phyloP scores from a whole-genome alignment of 441 rosid genomes.

The Corymbia citriodora region DNA sequence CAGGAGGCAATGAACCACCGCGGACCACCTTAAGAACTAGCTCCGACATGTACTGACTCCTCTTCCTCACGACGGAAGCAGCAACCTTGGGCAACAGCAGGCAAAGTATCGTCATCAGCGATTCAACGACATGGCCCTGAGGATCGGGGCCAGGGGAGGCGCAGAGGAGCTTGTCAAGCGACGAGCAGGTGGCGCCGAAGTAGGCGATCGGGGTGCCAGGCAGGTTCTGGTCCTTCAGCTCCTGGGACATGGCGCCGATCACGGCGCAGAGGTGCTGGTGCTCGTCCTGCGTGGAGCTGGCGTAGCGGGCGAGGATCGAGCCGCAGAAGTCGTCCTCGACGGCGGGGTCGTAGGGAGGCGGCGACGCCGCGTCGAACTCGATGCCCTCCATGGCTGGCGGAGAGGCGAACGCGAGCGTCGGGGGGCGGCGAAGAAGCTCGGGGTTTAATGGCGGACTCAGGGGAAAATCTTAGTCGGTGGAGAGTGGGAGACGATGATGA shows the following conservation, averaged over 20 bases:
- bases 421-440: not conserved
- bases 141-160: slow-evolving; percentile 19
- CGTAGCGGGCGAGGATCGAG: slow-evolving; percentile 44
- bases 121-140: slow-evolving; percentile 38
- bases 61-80: slow-evolving; percentile 36
- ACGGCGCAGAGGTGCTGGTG: slow-evolving; percentile 60
- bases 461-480: not conserved
- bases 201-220: slow-evolving; percentile 57
- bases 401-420: not conserved
- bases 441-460: not conserved
- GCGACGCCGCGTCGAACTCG: slow-evolving; percentile 21
- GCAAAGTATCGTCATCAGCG: slow-evolving; percentile 53
- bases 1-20: slow-evolving; percentile 30
- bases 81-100: slow-evolving; percentile 49
- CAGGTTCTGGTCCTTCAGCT: slow-evolving; percentile 58
- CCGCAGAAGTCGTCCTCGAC: slow-evolving; percentile 44
- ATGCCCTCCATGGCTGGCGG: slow-evolving; percentile 25
- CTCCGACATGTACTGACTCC: slow-evolving; percentile 41
- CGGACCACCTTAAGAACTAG: slow-evolving; percentile 37
- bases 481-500: not conserved
- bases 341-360: not conserved
- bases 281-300: slow-evolving; percentile 45
- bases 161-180: slow-evolving; percentile 50
- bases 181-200: slow-evolving; percentile 56
- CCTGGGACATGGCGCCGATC: slow-evolving; percentile 69